These are phyloP conservation scores for Globisporangium nunn DNA, from an alignment of 352 stramenopile species.

Conservation along the genomic window DNA sequence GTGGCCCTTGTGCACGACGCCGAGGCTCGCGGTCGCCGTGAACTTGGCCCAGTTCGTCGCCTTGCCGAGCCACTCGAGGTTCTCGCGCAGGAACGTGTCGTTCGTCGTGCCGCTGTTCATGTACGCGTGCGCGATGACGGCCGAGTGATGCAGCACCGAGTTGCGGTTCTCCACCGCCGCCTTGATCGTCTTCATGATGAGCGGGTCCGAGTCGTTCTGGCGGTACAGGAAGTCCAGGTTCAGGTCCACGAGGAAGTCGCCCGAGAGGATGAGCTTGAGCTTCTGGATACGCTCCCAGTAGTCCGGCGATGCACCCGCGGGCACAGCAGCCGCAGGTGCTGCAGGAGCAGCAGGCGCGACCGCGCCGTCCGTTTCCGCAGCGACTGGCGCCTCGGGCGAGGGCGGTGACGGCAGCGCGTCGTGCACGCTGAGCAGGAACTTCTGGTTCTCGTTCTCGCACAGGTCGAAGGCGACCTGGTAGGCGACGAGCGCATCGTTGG, in stretches of 20 bases:
- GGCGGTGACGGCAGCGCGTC: conserved; percentile 63
- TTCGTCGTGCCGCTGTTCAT: conserved; percentile 97
- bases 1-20: conserved; percentile 97
- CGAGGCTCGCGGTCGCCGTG: conserved; percentile 95
- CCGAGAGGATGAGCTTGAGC: conserved; percentile 81
- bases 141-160: conserved; percentile 96
- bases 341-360: conserved; percentile 8
- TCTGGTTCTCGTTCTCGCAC: conserved; percentile 96
- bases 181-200: conserved; percentile 94
- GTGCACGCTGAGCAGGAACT: conserved; percentile 93
- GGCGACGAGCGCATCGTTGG: conserved; percentile 84
- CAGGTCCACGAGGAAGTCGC: conserved; percentile 90
- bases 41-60: conserved; percentile 99
- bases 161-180: conserved; percentile 92
- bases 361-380: conserved; percentile 21
- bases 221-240: conserved; percentile 91
- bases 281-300: conserved; percentile 83
- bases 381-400: conserved; percentile 17
- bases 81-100: conserved; percentile 96
- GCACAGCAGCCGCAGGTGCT: conserved; percentile 13
- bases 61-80: conserved; percentile 99
- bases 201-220: conserved; percentile 86
- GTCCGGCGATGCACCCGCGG: conserved; percentile 41
- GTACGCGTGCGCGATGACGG: conserved; percentile 95
- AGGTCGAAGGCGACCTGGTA: conserved; percentile 99